A percentile compares a stretch with the other conserved stretches of the same genome.
These are phyloP conservation scores for Vigna unguiculata DNA, from an alignment of 306 rosid genomes.

Conservation along the genomic window DNA sequence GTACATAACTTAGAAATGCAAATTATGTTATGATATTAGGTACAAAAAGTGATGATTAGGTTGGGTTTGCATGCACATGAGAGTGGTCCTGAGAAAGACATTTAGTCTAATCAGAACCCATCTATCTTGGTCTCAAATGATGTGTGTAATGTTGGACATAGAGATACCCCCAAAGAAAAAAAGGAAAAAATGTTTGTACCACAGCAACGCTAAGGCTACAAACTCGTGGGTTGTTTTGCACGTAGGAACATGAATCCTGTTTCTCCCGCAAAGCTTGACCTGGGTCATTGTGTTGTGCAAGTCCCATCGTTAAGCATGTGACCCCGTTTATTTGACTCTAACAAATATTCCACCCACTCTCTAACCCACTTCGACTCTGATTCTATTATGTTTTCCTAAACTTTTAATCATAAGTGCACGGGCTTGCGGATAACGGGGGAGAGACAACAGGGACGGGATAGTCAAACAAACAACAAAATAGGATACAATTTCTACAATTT, in stretches of 20 bases:
- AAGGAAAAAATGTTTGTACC: background rate
- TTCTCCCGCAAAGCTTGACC: conserved; percentile 50
- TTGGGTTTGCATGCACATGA: conserved; percentile 32
- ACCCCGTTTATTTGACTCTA: conserved; percentile 37
- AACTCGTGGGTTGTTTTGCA: conserved; percentile 50
- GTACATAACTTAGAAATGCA: background rate
- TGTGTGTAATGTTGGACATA: too few species aligned
- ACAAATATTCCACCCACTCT: conserved; percentile 33
- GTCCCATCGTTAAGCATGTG: conserved; percentile 38
- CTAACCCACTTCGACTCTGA: background rate
- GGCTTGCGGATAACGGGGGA: background rate
- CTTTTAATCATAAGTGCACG: conserved; percentile 23
- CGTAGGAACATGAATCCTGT: conserved; percentile 58
- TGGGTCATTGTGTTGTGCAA: background rate
- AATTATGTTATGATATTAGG: conserved; percentile 23
- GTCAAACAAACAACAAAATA: background rate
- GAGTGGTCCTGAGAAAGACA: conserved; percentile 42
- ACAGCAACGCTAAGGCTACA: conserved; percentile 39
- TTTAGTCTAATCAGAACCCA: too few species aligned
- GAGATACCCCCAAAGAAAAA: too few species aligned
- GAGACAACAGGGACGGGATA: conserved; percentile 23
- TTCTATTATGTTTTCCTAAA: background rate
- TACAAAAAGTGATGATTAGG: conserved; percentile 24
- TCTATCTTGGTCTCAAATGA: conserved; percentile 15
- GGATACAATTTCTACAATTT: background rate